Evolutionary conservation across 2,329 filamentous ascomycete species (phyloP).

Genomic region (Bipolaris gigantea): DNA sequence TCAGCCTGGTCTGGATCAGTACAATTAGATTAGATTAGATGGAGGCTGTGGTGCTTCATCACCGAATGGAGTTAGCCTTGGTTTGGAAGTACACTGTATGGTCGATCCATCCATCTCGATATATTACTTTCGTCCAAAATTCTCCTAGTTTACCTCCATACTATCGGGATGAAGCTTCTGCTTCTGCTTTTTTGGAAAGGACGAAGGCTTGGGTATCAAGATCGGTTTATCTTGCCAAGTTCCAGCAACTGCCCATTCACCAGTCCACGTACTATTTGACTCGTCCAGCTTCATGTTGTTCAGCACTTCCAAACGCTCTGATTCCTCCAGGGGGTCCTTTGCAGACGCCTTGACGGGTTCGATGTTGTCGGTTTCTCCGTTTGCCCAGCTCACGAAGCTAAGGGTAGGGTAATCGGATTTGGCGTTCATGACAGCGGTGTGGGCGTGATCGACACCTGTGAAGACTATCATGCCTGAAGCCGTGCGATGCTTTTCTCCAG

Average conservation of each 20-base stretch:
- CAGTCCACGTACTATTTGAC: too few species aligned
- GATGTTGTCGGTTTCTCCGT: conserved; percentile 54
- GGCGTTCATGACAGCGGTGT: conserved; percentile 59
- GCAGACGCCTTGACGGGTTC: conserved; percentile 32
- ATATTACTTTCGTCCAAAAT: too few species aligned
- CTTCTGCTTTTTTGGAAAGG: neutral
- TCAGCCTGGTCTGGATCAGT: too few species aligned
- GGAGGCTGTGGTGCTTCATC: too few species aligned
- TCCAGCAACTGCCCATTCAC: neutral
- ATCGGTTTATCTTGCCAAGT: neutral
- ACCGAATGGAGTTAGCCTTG: too few species aligned
- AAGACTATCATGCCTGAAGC: conserved; percentile 60
- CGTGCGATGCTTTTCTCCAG: conserved; percentile 55
- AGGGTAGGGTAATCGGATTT: conserved; percentile 53
- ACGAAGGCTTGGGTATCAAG: too few species aligned
- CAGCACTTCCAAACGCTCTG: neutral
- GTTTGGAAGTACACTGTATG: too few species aligned
- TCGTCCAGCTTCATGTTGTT: neutral
- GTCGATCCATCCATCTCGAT: too few species aligned
- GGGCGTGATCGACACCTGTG: conserved; percentile 59
- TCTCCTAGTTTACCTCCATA: too few species aligned
- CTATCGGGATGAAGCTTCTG: neutral
- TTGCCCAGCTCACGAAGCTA: conserved; percentile 59
- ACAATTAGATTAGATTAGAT: too few species aligned
- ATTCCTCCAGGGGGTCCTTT: conserved; percentile 28